Evolutionary conservation across 2,329 filamentous ascomycete genomes (phyloP), one percentile per base, ranked within the genome.

Genomic region (Penicillium brasilianum): DNA sequence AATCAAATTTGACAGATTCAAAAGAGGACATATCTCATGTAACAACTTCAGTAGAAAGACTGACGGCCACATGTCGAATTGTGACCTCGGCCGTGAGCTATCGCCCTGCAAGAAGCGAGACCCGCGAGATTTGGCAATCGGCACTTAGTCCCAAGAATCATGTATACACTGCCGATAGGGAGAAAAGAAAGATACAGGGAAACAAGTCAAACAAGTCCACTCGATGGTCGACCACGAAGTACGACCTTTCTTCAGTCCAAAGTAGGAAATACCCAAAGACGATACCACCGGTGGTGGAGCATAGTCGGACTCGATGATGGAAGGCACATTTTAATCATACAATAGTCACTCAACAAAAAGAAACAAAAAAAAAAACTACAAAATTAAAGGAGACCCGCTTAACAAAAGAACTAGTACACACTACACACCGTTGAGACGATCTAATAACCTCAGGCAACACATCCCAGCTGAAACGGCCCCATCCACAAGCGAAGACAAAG

Each of bases 391-490:
- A n/a, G 44, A 48, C 44, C 25, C 44, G 28, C 44, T 28, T n/a
- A 25, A 11, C 37, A 52, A 14, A 20, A 20, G n/a, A n/a, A 37
- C 14, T 52, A 8, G 4, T 25, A 34, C 28, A 30, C 50, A 10
- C 8, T 34, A 34, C 32, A 34, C 32, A 53, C 50, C 18, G 34
- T 53, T 44, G 22, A 46, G 28, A 18, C 41, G 34, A 22, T 39
- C 41, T 10, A 36, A 8, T n/a, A 54, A 43, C 57, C 50, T 55
- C 28, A 48, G 57, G 51, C 57, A 36, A 16, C 36, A 36, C 13
- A 37, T 25, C 9, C 32, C 50, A 54, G 56, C 56, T 52, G 56
- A 58, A 52, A 48, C 37, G 14, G n/a, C 43, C 41, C 41, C 30
- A 53, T 36, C 11, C 28, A 52, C 10, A 11, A 13, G 43, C 30